These are phyloP conservation scores for Starmerella etchellsii DNA, from an alignment of 805 yeast genomes.

Conservation along the genomic window DNA sequence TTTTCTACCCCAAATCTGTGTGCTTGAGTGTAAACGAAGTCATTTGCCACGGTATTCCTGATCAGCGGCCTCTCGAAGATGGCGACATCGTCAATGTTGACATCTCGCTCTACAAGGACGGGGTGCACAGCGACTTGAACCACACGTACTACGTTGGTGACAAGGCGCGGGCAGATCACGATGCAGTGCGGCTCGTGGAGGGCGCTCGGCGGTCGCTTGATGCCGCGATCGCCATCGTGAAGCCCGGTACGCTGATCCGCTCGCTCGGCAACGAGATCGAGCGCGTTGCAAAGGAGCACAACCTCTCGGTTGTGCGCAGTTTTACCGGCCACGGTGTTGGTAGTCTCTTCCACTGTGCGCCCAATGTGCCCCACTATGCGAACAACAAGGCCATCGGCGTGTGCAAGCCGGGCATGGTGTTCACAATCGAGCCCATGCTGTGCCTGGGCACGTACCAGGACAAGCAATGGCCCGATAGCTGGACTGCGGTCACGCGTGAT, in stretches of 20 bases:
- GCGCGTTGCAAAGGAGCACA: constrained; percentile 63
- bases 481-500: constrained; percentile 89
- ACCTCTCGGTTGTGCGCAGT: constrained; percentile 76
- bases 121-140: constrained; percentile 87
- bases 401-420: constrained; percentile 90
- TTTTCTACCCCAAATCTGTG: constrained; percentile 79
- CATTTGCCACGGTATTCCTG: constrained; percentile 96
- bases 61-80: constrained; percentile 69
- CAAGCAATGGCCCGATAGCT: constrained; percentile 88
- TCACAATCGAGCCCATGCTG: constrained; percentile 97
- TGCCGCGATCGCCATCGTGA: constrained; percentile 67
- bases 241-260: constrained; percentile 85
- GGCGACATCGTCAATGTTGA: constrained; percentile 93
- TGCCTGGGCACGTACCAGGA: constrained; percentile 73
- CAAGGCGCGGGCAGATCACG: constrained; percentile 65
- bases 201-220: constrained; percentile 81
- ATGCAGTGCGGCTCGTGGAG: constrained; percentile 79
- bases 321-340: constrained; percentile 94
- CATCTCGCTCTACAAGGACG: constrained; percentile 70
- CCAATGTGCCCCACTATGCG: constrained; percentile 88
- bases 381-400: constrained; percentile 86
- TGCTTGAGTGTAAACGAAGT: constrained; percentile 93
- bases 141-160: constrained; percentile 96
- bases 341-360: constrained; percentile 75
- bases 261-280: constrained; percentile 80